phyloP scores from a whole-genome alignment of 2,329 filamentous ascomycete species.

The Xylariaceae sp. region DNA sequence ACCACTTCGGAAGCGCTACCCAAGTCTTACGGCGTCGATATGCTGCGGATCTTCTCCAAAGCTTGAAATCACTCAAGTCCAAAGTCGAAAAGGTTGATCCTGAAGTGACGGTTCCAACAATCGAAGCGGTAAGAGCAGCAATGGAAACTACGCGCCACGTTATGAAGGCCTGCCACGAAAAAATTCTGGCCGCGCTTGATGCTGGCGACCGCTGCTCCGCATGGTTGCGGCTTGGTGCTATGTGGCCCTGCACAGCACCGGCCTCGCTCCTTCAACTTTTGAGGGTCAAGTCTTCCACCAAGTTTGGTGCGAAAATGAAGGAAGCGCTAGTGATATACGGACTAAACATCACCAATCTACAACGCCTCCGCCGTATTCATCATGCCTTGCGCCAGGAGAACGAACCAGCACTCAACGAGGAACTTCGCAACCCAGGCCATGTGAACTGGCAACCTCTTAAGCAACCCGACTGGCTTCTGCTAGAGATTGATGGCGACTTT shows the following conservation, averaged over 20 bases:
- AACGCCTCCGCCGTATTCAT: conserved; percentile 42
- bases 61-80: conserved; percentile 15
- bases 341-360: conserved; percentile 38
- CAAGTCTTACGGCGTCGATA: conserved; percentile 37
- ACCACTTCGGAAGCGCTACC: conserved; percentile 25
- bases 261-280: conserved; percentile 44
- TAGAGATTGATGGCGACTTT: conserved; percentile 63
- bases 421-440: conserved; percentile 48
- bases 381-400: conserved; percentile 28
- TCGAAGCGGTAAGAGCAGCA: background rate
- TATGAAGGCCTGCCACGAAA: background rate
- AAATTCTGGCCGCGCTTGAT: conserved; percentile 11
- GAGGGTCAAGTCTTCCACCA: conserved; percentile 28
- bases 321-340: conserved; percentile 41
- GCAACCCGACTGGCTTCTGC: conserved; percentile 57
- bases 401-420: conserved; percentile 35
- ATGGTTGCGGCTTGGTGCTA: conserved; percentile 39
- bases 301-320: conserved; percentile 36
- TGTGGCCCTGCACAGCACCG: conserved; percentile 37
- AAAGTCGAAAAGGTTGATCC: background rate
- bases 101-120: background rate
- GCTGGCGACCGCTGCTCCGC: conserved; percentile 18
- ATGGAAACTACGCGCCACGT: background rate
- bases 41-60: conserved; percentile 25
- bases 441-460: conserved; percentile 50